Base-by-base conservation (phyloP, 2,329 filamentous ascomycete species). In the Aspergillus intermedius region DNA sequence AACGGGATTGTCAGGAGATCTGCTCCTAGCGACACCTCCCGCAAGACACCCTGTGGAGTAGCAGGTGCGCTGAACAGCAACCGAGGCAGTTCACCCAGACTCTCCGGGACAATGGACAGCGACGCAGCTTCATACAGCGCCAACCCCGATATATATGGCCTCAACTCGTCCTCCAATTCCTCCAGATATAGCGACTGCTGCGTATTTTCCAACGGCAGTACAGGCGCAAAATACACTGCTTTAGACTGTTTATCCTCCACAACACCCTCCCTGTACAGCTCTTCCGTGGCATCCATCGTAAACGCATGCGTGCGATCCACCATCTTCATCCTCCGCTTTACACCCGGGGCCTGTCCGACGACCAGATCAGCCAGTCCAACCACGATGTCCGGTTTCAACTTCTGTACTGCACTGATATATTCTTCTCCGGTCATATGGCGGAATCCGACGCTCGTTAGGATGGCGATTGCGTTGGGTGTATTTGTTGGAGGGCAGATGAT, bases 381-480 rank as follows among this genome's bases (percentile, higher is more conserved):
- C 32, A 85, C 81, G 47, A 97, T 84, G 62, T 98, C 91, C 1
- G 91, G 88, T 45, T 77, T 76, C 32, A 95, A 70, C n/a, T 73
- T 76, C 50, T 78, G 70, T 1, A 86, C 75, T 15, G 83, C 82
- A 5, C 80, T 73, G 30, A 78, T 74, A 70, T 93, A 97, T 47
- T 87, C 81, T 5, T 80, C 75, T 0, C 82, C 80, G 28, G 80
- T 78, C 30, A 97, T 73, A 49, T 80, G 77, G 52, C 82, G 80
- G 69, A 94, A 95, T 25, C 93, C 93, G 1, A 89, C 88, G 0
- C 90, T 91, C 2, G 93, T 95, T 63, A 87, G 83, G 43, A 97
- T 78, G 15, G 86, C 83, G 39, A 97, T 76, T 42, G 83, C 79
- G 35, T 79, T 80, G 53, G 84, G 80, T 7, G 83, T 84, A 64